Evolutionary conservation across 75 land plant genomes (phyloP), one percentile per base, ranked within the genome.

Genomic region (Picea glauca): DNA sequence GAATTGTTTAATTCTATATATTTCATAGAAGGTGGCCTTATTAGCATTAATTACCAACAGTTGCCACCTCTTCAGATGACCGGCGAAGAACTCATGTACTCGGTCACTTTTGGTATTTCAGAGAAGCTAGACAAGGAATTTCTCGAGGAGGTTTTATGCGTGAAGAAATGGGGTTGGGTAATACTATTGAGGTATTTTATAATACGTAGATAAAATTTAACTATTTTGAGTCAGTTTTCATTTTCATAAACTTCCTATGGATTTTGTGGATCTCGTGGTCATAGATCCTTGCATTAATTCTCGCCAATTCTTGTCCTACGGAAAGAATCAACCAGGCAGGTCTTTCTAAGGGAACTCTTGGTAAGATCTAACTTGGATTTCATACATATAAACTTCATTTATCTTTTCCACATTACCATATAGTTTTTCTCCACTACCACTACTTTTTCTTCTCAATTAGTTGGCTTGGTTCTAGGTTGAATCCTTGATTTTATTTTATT

Each of bases 81-180:
- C 31, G 18, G 46, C 14, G 76, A 73, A 58, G 35, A 40, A 31
- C 73, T 80, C 40, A 63, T 79, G 81, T 85, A 85, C 78, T 85
- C 81, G 15, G 75, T 81, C 26, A 60, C 87, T 15, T 72, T 85
- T 12, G 75, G 78, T n/a, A 85, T 65, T 78, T 85, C 21, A 79
- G 76, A 81, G 73, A 63, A 21, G 56, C 54, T 38, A 62, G 61
- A 30, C 58, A 60, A 57, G 74, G 81, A 21, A 60, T 54, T 66
- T 75, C 74, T 23, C 78, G 77, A 13, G 87, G 84, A 26, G 87
- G 84, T 20, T 85, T 85, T 67, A 76, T 85, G 43, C 82, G 84
- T 66, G 87, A 85, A 72, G 87, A 85, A 79, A 85, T 85, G 87
- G 87, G 87, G 4, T 78, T 85, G 38, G 87, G 87, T 9, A 85